phyloP scores from a whole-genome alignment of 169 alveolate species.

The Plasmodium knowlesi region DNA sequence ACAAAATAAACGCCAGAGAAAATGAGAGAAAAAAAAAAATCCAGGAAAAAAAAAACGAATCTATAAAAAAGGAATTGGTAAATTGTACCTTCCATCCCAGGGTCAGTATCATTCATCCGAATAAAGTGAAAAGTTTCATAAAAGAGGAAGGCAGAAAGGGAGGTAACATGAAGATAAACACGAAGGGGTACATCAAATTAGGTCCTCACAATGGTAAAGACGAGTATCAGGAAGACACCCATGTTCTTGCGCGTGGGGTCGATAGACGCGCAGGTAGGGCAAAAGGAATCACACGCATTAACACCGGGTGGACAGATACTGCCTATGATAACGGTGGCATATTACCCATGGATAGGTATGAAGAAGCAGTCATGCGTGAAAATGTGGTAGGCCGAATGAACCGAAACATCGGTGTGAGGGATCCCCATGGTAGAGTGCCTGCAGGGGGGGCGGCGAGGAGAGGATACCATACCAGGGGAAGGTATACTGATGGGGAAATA shows the following conservation, averaged over 20 bases:
- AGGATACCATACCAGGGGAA: background rate
- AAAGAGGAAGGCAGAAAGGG: constrained; percentile 1
- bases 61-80: constrained; percentile 25
- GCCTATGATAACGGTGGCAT: background rate
- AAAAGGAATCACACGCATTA: background rate
- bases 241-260: background rate
- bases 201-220: background rate
- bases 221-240: background rate
- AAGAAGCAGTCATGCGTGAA: background rate
- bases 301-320: background rate
- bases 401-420: background rate
- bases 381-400: background rate
- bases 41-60: constrained; percentile 49
- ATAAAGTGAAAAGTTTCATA: background rate
- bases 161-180: background rate
- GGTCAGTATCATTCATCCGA: background rate
- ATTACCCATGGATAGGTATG: background rate
- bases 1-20: constrained; percentile 62
- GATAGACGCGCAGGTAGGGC: background rate
- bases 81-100: constrained; percentile 63
- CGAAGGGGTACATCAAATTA: background rate
- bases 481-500: background rate
- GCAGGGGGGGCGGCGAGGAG: background rate
- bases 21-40: constrained; percentile 63
- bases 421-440: background rate